These are phyloP conservation scores for Wickerhamiella cacticola DNA, from an alignment of 805 yeast genomes.

Conservation along the genomic window DNA sequence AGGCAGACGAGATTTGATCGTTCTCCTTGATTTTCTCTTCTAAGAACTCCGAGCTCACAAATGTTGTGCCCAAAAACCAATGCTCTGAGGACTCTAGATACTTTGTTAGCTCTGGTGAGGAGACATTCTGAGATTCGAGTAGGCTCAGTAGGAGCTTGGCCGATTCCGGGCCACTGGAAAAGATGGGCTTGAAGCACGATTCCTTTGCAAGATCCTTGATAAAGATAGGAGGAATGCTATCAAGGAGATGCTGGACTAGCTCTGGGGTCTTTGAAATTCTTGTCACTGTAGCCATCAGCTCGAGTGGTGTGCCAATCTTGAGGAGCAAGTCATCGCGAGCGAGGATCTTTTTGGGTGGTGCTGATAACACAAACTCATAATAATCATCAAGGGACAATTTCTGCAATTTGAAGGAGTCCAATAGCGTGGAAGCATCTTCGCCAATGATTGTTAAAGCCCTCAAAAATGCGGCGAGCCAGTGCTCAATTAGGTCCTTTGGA, in stretches of 20 bases:
- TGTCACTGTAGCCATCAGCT: constrained; percentile 20
- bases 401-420: not conserved
- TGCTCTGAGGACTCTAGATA: constrained; percentile 10
- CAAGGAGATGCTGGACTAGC: constrained; percentile 16
- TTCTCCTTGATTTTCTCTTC: not conserved
- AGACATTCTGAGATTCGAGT: not conserved
- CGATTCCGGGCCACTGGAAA: constrained; percentile 12
- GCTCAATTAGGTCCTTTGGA: constrained; percentile 4
- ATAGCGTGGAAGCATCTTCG: constrained; percentile 14
- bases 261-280: constrained; percentile 14
- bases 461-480: constrained; percentile 17
- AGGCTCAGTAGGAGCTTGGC: constrained; percentile 10
- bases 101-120: constrained; percentile 9
- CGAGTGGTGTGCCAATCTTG: constrained; percentile 20
- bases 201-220: not conserved
- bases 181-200: not conserved
- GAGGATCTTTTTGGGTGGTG: constrained; percentile 11
- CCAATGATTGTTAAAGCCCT: constrained; percentile 20
- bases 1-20: not conserved
- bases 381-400: constrained; percentile 18
- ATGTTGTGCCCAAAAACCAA: constrained; percentile 19
- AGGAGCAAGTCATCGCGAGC: constrained; percentile 18
- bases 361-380: constrained; percentile 21
- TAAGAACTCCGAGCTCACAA: constrained; percentile 14
- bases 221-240: constrained; percentile 19